Base-by-base conservation (phyloP, 1,284 basidiomycete genomes). In the Marasmius sp. region DNA sequence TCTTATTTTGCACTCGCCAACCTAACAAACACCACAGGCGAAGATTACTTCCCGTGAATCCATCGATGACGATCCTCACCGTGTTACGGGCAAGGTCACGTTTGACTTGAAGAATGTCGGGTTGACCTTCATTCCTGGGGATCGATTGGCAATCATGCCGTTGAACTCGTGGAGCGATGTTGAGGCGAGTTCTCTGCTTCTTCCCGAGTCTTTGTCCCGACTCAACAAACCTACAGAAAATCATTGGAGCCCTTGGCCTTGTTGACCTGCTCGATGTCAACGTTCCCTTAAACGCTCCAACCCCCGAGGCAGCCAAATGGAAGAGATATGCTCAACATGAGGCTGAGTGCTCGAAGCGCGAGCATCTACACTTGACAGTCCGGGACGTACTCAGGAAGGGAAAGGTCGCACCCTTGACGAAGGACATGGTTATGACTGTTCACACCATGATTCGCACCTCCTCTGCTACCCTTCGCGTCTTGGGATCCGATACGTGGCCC, bases 111-210 rank as follows among this genome's bases (percentile, higher is more conserved):
- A 45, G 27, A 50, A 63, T 36, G 18, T 43, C 6, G 61, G 61
- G 18, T 43, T 63, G 37, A 63, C 61, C 6, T 63, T 63, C 53
- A 60, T 60, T n/a, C 61, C 61, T 55, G 61, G 61, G 9, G 61
- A 63, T 51, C 52, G 61, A 16, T 41, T 63, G 22, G 61, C 61
- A 6, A 45, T 63, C n/a, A 63, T 63, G 61, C 59, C 59, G n/a
- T 16, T 60, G 22, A 63, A 63, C 41, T 56, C 52, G 3, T 63
- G 61, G 61, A 54, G 11, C 16, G 61, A 63, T 60, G 47, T 63
- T 20, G 61, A 63, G 50, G 61, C 59, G 27, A 9, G 57, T 39
- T 38, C 10, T 22, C 20, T 20, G 11, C 36, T 6, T 50, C 12
- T 12, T 37, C n/a, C 16, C 9, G 11, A n/a, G 12, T 12, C 38